phyloP scores from a whole-genome alignment of 148 eudicot species.

The Nyssa sinensis region DNA sequence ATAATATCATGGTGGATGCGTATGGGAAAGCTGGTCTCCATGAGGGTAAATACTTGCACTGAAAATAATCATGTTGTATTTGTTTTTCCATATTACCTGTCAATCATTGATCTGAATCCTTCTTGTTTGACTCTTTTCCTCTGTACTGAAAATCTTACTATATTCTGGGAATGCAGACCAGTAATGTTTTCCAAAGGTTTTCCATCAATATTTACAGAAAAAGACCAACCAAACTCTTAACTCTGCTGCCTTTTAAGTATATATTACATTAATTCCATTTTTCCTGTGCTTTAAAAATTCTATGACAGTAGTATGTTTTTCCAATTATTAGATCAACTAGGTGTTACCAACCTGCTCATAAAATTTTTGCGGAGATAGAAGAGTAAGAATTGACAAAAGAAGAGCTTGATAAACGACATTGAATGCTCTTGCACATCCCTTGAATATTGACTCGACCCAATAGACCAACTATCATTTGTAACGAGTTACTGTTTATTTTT shows the following conservation, averaged over 20 bases:
- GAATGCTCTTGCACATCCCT: no score
- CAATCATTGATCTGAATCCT: neutral
- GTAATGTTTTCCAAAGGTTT: neutral
- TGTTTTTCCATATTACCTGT: neutral
- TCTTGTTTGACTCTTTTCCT: neutral
- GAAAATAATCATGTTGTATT: neutral
- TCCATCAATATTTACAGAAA: neutral
- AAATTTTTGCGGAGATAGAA: no score
- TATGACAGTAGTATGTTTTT: neutral
- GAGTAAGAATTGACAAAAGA: neutral
- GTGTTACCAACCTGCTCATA: no score
- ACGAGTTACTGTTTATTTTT: neutral
- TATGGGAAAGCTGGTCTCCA: conserved; percentile 86
- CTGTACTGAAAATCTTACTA: neutral
- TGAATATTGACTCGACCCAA: no score
- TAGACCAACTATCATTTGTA: no score
- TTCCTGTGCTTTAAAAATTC: neutral
- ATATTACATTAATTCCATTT: neutral
- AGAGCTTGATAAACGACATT: neutral
- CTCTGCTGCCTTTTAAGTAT: no score
- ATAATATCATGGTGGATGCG: conserved; percentile 88
- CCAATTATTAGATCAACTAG: neutral
- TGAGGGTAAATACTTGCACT: conserved; percentile 38
- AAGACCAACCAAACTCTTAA: no score
- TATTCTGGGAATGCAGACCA: neutral